Evolutionary conservation across 202 grass and related monocot species (phyloP).

Genomic region (Elaeis oleifera): DNA sequence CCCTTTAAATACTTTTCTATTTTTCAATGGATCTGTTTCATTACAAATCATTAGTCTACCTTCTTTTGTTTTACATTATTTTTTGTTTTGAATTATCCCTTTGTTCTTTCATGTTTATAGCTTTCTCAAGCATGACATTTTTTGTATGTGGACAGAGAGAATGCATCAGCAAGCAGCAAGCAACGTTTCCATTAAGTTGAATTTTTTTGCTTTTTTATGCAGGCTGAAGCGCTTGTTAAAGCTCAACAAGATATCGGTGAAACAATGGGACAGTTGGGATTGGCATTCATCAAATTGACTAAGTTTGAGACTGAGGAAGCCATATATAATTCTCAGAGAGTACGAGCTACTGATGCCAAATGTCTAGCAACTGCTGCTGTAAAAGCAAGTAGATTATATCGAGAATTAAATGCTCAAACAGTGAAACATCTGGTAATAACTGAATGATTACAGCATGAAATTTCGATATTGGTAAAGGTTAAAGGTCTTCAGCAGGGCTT

Average conservation of each 20-base stretch:
- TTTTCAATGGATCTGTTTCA: too few species aligned
- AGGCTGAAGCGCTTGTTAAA: slow-evolving; percentile 90
- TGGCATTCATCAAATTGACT: slow-evolving; percentile 87
- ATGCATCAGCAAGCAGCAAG: too few species aligned
- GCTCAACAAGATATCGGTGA: slow-evolving; percentile 96
- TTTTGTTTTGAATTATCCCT: too few species aligned
- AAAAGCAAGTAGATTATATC: slow-evolving; percentile 87
- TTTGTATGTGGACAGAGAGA: too few species aligned
- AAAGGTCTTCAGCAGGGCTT: too few species aligned
- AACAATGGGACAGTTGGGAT: slow-evolving; percentile 90
- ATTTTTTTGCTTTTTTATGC: slow-evolving; percentile 8
- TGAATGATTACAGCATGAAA: background rate
- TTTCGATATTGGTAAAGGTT: background rate
- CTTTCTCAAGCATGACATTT: too few species aligned
- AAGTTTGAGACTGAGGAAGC: slow-evolving; percentile 90
- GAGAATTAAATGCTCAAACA: slow-evolving; percentile 95
- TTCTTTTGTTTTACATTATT: too few species aligned
- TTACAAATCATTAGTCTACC: too few species aligned
- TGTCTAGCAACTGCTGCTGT: slow-evolving; percentile 78
- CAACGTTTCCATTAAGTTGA: background rate
- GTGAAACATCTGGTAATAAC: slow-evolving; percentile 80
- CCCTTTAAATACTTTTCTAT: too few species aligned
- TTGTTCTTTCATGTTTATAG: too few species aligned
- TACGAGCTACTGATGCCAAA: slow-evolving; percentile 71
- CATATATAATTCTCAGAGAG: slow-evolving; percentile 66